Evolutionary conservation across 225 moss, liverwort and hornwort genomes (phyloP).

Genomic region (Pseudoscleropodium purum): DNA sequence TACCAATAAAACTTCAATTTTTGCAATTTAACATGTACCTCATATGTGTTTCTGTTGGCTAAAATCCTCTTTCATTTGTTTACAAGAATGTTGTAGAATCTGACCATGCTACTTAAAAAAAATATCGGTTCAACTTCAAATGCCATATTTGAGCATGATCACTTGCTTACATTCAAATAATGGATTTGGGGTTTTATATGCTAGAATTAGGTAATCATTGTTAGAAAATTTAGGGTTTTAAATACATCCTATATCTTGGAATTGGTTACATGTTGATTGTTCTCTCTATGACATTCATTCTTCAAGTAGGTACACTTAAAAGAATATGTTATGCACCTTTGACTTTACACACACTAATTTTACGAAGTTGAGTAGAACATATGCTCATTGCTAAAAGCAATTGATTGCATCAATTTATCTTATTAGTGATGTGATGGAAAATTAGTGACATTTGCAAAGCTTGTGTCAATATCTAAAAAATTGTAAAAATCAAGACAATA

Average conservation of each 20-base stretch:
- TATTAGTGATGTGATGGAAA: rapidly evolving
- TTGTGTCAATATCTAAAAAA: background rate
- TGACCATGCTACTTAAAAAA: background rate
- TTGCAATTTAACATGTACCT: background rate
- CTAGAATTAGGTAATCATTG: too few relatives aligned
- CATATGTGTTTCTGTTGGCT: rapidly evolving
- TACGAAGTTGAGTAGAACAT: rapidly evolving
- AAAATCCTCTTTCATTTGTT: background rate
- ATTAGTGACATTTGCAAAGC: background rate
- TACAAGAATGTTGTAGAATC: background rate
- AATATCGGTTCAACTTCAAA: background rate
- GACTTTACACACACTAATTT: background rate
- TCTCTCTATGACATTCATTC: background rate
- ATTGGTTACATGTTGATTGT: background rate
- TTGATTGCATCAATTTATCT: rapidly evolving
- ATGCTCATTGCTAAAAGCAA: rapidly evolving
- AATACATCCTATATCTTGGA: background rate
- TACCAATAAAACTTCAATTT: background rate
- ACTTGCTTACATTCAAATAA: background rate
- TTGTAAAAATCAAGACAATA: background rate
- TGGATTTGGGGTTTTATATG: background rate
- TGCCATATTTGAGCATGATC: background rate
- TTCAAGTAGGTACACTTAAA: background rate
- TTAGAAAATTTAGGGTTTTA: background rate
- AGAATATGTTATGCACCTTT: rapidly evolving